Percentiles rank a stretch among this genome's conserved stretches.
Conservation (phyloP, 352 stramenopile genomes). For the Pythium aphanidermatum region DNA sequence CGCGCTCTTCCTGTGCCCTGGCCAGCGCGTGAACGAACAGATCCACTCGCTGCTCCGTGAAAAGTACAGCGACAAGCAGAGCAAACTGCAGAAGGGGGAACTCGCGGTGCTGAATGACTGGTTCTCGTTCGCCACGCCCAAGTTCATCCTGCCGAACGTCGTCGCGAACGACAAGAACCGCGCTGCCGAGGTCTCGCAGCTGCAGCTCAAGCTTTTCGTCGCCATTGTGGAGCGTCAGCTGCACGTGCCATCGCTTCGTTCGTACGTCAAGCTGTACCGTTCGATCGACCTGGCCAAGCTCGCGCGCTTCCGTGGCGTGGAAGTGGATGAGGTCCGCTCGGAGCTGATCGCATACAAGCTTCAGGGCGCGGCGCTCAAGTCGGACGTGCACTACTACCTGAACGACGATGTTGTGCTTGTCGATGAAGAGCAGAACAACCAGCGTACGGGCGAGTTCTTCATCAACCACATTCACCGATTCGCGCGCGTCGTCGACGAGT, state of each 20-base stretch:
- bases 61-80: constrained; percentile 92
- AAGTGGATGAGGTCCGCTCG: constrained; percentile 53
- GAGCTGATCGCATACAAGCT: constrained; percentile 83
- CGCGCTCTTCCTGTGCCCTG: constrained; percentile 83
- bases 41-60: constrained; percentile 88
- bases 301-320: constrained; percentile 84
- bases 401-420: constrained; percentile 73
- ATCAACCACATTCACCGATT: constrained; percentile 88
- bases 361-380: constrained; percentile 50
- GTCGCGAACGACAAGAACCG: constrained; percentile 54
- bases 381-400: constrained; percentile 83
- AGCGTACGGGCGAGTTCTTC: constrained; percentile 87
- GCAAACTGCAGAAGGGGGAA: constrained; percentile 79
- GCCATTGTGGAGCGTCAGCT: constrained; percentile 87
- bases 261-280: constrained; percentile 96
- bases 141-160: constrained; percentile 91
- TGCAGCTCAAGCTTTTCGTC: constrained; percentile 85
- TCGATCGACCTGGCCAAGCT: constrained; percentile 95
- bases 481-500: constrained; percentile 82
- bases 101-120: constrained; percentile 80
- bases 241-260: constrained; percentile 88
- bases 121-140: constrained; percentile 92
- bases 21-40: constrained; percentile 79
- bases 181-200: constrained; percentile 54
- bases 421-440: constrained; percentile 78